Evolutionary conservation across 129 eudicot species (phyloP).

Genomic region (Tagetes erecta): DNA sequence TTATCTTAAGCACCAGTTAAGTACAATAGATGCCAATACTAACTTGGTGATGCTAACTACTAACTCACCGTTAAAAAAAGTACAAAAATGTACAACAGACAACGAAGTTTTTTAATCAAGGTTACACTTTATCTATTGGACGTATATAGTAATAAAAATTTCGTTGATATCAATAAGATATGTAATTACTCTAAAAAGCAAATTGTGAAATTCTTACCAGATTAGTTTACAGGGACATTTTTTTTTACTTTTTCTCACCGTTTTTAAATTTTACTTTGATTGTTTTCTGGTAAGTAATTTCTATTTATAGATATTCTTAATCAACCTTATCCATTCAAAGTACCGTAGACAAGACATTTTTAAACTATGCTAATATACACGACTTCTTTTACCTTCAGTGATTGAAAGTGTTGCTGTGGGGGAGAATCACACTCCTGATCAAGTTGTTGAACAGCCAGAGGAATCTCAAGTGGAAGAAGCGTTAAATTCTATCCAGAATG

Average conservation of each 20-base stretch:
- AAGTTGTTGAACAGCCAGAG: slow-evolving; percentile 36
- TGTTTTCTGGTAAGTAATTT: not conserved
- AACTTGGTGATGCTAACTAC: too few relatives aligned
- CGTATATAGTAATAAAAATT: not conserved
- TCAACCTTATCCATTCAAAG: not conserved
- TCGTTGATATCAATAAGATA: not conserved
- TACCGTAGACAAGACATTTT: not conserved
- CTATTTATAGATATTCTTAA: not conserved
- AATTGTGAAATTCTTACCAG: not conserved
- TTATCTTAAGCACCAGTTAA: not conserved
- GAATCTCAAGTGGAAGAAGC: slow-evolving; percentile 51
- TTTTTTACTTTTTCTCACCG: not conserved
- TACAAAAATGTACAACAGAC: too few relatives aligned
- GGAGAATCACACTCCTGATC: slow-evolving; percentile 54
- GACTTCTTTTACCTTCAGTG: slow-evolving; percentile 16
- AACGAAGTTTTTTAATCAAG: too few relatives aligned
- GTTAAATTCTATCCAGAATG: slow-evolving; percentile 50
- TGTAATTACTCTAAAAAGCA: not conserved
- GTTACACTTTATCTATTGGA: not conserved
- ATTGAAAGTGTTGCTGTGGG: slow-evolving; percentile 41
- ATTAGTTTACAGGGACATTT: not conserved
- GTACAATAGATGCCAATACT: not conserved
- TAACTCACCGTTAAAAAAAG: too few relatives aligned
- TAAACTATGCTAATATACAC: not conserved
- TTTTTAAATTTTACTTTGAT: not conserved